Evolutionary conservation across 345 rosid species (phyloP).

Genomic region (Linum usitatissimum): DNA sequence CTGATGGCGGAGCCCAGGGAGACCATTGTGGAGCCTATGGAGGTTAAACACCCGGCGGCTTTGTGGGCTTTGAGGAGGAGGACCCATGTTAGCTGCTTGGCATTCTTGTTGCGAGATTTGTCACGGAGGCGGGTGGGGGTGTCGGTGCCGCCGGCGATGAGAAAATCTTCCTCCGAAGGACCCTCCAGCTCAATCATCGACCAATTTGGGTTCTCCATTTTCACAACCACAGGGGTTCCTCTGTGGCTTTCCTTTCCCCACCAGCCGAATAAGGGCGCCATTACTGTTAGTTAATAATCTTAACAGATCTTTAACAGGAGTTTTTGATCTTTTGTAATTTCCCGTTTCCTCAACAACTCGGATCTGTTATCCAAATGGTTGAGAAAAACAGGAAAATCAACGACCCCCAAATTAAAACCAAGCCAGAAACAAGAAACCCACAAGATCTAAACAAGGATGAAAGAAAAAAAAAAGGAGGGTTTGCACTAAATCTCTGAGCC

Average conservation of each 20-base stretch:
- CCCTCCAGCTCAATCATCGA: conserved; percentile 86
- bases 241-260: conserved; percentile 61
- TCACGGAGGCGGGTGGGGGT: conserved; percentile 19
- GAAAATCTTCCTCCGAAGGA: conserved; percentile 67
- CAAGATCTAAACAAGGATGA: not conserved
- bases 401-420: not conserved
- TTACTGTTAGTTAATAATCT: conserved; percentile 13
- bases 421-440: not conserved
- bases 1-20: conserved; percentile 54
- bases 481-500: conserved; percentile 22
- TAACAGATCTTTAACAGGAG: not conserved
- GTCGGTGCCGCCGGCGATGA: conserved; percentile 27
- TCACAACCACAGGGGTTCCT: conserved; percentile 95
- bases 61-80: conserved; percentile 87
- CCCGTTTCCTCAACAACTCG: not conserved
- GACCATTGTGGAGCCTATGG: conserved; percentile 56
- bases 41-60: conserved; percentile 87
- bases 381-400: not conserved
- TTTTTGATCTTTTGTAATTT: too few species aligned
- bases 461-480: not conserved
- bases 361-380: not conserved
- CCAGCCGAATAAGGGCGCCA: conserved; percentile 81
- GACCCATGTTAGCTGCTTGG: conserved; percentile 97
- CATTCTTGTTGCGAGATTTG: conserved; percentile 69
- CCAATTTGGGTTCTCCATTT: conserved; percentile 99